Conservation (phyloP, 164 flowering plant species). For the Umbilicus rupestris region DNA sequence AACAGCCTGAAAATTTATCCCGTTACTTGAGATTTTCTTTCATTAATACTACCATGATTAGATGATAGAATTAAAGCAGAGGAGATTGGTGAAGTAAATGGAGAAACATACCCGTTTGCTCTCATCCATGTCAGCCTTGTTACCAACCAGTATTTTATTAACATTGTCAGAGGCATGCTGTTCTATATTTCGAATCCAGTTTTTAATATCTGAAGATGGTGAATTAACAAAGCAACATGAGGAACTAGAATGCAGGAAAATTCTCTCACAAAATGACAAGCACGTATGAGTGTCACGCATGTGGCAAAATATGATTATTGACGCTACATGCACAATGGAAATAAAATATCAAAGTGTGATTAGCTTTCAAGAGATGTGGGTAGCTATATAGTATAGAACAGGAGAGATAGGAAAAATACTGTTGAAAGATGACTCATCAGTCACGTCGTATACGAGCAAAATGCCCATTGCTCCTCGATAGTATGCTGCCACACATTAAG, state of each 20-base stretch:
- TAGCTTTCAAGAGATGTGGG: not conserved
- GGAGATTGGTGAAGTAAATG: not conserved
- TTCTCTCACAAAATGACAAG: not conserved
- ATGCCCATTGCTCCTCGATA: conserved; percentile 7
- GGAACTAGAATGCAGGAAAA: not conserved
- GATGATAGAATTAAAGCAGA: not conserved
- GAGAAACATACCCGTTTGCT: not conserved
- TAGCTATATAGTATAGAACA: not conserved
- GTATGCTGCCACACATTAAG: not conserved
- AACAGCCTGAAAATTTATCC: not conserved
- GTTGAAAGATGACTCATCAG: conserved; percentile 5
- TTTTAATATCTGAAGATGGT: not conserved
- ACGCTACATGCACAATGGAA: not conserved
- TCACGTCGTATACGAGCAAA: conserved; percentile 4
- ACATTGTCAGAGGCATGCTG: conserved; percentile 6
- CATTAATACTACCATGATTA: not conserved
- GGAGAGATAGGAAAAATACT: not conserved
- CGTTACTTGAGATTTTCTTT: not conserved
- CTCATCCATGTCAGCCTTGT: conserved; percentile 6
- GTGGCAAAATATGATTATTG: no score
- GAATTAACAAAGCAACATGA: not conserved
- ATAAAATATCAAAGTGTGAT: no score
- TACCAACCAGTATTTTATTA: conserved; percentile 7
- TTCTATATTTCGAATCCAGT: conserved; percentile 7
- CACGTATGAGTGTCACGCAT: no score